These are phyloP conservation scores for Talaromyces sp. DNA, from an alignment of 2,329 filamentous ascomycete species.

Conservation along the genomic window DNA sequence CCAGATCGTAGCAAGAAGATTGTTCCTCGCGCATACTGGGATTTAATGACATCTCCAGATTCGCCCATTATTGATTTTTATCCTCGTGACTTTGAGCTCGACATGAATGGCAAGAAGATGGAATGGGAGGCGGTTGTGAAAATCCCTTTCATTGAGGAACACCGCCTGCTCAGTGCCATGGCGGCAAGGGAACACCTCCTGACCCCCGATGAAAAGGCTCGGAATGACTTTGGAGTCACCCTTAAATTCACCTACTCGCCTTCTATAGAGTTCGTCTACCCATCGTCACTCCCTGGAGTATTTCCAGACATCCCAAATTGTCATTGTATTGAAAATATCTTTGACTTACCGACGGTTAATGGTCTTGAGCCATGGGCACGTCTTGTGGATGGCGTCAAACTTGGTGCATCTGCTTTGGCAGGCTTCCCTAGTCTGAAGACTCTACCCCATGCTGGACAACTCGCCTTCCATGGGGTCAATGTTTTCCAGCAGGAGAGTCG, in stretches of 20 bases:
- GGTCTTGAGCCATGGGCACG: slow-evolving; percentile 81
- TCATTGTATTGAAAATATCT: slow-evolving; percentile 91
- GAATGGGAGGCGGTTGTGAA: slow-evolving; percentile 99
- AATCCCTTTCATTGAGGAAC: slow-evolving; percentile 96
- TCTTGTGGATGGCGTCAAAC: slow-evolving; percentile 74
- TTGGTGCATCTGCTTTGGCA: slow-evolving; percentile 77
- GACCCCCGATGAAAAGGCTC: slow-evolving; percentile 68
- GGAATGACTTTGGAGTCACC: slow-evolving; percentile 87
- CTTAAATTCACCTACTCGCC: slow-evolving; percentile 86
- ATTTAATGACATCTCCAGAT: slow-evolving; percentile 82
- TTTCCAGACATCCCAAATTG: slow-evolving; percentile 87
- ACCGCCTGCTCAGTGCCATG: slow-evolving; percentile 79
- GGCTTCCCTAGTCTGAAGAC: slow-evolving; percentile 90
- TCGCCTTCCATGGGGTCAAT: slow-evolving; percentile 84
- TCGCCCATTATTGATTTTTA: slow-evolving; percentile 98
- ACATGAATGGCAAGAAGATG: slow-evolving; percentile 99
- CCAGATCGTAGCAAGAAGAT: slow-evolving; percentile 97
- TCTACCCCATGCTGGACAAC: slow-evolving; percentile 71
- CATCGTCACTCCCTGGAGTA: slow-evolving; percentile 78
- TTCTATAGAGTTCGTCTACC: slow-evolving; percentile 73
- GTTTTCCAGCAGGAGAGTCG: slow-evolving; percentile 95
- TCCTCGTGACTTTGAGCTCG: slow-evolving; percentile 89
- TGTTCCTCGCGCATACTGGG: slow-evolving; percentile 79
- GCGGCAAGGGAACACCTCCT: slow-evolving; percentile 72
- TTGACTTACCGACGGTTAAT: slow-evolving; percentile 87